Evolutionary conservation across 208 protist species (phyloP).

Genomic region (Acanthamoeba castellanii): DNA sequence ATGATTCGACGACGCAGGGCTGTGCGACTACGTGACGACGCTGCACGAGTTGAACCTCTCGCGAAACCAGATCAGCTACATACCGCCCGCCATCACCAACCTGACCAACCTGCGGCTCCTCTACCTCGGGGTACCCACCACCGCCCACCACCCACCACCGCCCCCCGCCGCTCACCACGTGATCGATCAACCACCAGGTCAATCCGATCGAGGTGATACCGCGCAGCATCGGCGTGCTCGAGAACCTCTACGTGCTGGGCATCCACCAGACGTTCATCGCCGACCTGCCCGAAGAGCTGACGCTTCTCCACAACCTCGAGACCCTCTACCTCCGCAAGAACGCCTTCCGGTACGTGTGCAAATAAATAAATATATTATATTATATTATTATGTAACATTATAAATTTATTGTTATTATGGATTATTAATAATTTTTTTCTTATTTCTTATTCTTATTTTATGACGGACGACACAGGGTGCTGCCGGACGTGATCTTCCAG

Average conservation of each 20-base stretch:
- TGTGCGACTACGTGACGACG: constrained; percentile 48
- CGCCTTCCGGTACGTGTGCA: constrained; percentile 13
- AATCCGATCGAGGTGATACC: constrained; percentile 54
- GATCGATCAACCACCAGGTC: background rate
- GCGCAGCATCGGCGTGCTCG: background rate
- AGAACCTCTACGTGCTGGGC: constrained; percentile 66
- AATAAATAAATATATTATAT: background rate
- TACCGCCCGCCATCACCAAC: constrained; percentile 50
- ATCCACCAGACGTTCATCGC: constrained; percentile 49
- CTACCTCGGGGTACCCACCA: constrained; percentile 44
- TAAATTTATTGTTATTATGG: background rate
- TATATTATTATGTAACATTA: background rate
- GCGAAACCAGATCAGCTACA: constrained; percentile 63
- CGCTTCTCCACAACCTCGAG: constrained; percentile 45
- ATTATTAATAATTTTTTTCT: too few species aligned
- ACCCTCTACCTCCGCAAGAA: constrained; percentile 47
- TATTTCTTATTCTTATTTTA: background rate
- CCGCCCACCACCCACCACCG: background rate
- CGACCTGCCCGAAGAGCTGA: constrained; percentile 42
- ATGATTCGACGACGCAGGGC: background rate
- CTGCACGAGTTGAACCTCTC: constrained; percentile 60
- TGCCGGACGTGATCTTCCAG: constrained; percentile 65
- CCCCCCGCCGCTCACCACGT: background rate
- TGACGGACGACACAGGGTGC: background rate
- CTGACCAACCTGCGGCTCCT: constrained; percentile 47